Evolutionary conservation across 495 filamentous ascomycete genomes (phyloP).

Genomic region (Penicillium coffeae): DNA sequence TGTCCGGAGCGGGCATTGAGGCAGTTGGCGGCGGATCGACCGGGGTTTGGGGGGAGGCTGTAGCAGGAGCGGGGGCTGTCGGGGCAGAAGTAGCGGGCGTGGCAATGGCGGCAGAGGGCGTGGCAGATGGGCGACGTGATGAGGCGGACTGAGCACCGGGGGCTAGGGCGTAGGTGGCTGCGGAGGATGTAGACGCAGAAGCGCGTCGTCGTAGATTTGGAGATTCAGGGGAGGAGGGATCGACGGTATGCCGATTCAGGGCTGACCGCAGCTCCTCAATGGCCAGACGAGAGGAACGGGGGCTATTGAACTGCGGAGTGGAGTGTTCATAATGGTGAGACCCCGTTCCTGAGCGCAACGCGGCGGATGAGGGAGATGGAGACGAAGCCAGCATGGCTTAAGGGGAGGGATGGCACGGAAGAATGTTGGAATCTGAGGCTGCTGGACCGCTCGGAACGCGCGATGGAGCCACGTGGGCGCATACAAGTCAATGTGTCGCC

Average conservation of each 20-base stretch:
- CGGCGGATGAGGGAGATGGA: conserved; percentile 41
- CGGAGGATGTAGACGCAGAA: conserved; percentile 37
- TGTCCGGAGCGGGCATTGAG: conserved; percentile 36
- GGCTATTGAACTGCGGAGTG: conserved; percentile 34
- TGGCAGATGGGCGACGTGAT: conserved; percentile 17
- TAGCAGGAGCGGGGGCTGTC: conserved; percentile 13
- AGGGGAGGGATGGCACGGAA: neutral
- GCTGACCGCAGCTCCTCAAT: conserved; percentile 49
- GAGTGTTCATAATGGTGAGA: conserved; percentile 34
- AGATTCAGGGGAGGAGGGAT: conserved; percentile 35
- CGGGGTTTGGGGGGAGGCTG: conserved; percentile 17
- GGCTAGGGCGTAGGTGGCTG: conserved; percentile 12
- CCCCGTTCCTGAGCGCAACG: conserved; percentile 29
- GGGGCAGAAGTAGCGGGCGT: conserved; percentile 12
- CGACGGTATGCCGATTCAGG: conserved; percentile 42
- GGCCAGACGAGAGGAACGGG: conserved; percentile 39
- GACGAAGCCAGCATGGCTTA: conserved; percentile 47
- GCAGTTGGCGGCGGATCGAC: conserved; percentile 25
- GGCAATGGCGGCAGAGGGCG: conserved; percentile 14
- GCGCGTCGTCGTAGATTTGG: conserved; percentile 35
- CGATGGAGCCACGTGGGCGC: conserved; percentile 44
- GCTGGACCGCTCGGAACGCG: conserved; percentile 21
- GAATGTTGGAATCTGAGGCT: conserved; percentile 21
- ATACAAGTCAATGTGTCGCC: conserved; percentile 41
- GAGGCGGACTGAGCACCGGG: conserved; percentile 19